phyloP scores from a whole-genome alignment of 352 stramenopile genomes.

The Phytophthora niederhauseri region DNA sequence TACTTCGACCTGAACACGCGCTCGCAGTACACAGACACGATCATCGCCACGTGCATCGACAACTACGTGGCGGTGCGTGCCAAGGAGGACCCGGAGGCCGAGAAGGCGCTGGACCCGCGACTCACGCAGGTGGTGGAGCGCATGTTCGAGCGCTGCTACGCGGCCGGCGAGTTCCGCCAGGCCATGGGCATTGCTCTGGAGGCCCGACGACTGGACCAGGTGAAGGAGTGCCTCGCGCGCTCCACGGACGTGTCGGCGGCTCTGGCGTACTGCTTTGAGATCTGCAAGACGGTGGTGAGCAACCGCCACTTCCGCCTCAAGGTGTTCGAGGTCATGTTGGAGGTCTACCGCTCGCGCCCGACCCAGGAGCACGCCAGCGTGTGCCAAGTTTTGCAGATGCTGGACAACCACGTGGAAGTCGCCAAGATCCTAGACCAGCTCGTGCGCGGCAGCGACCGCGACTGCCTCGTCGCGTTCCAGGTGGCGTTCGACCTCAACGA shows the following conservation, averaged over 20 bases:
- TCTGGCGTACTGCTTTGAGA: conserved; percentile 94
- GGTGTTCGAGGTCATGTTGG: conserved; percentile 93
- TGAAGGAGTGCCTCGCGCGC: conserved; percentile 90
- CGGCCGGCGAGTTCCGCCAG: conserved; percentile 94
- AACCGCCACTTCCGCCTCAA: conserved; percentile 95
- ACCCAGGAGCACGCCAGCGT: conserved; percentile 77
- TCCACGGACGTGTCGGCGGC: conserved; percentile 73
- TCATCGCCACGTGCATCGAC: conserved; percentile 98
- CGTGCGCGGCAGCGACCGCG: conserved; percentile 68
- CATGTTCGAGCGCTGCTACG: conserved; percentile 98
- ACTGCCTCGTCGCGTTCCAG: conserved; percentile 95
- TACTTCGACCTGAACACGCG: conserved; percentile 95
- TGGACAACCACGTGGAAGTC: conserved; percentile 84
- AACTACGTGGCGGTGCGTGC: conserved; percentile 94
- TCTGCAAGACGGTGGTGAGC: conserved; percentile 93
- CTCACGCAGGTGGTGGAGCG: conserved; percentile 96
- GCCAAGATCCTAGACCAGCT: conserved; percentile 91
- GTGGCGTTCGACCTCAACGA: conserved; percentile 98
- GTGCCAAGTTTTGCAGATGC: conserved; percentile 90
- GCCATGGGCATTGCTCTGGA: conserved; percentile 98
- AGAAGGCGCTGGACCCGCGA: conserved; percentile 88
- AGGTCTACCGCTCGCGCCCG: conserved; percentile 70
- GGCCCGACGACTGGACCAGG: conserved; percentile 92
- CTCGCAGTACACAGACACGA: conserved; percentile 97
- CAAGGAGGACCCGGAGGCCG: conserved; percentile 75